phyloP scores from a whole-genome alignment of 2,329 filamentous ascomycete species.

The Paraphoma sp. region DNA sequence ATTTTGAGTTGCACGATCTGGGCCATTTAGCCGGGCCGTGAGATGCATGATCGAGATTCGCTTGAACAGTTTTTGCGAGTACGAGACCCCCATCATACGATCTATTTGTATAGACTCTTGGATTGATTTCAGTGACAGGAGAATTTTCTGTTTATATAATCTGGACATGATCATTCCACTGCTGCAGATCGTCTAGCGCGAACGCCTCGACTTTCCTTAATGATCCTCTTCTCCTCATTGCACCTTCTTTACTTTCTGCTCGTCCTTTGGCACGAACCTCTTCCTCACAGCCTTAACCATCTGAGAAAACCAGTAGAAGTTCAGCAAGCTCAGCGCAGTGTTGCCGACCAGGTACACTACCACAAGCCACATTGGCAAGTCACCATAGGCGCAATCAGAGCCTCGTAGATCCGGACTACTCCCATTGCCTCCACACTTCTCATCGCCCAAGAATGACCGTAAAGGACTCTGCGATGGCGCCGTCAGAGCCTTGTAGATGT shows the following conservation, averaged over 20 bases:
- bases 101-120: too few species aligned
- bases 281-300: conserved; percentile 84
- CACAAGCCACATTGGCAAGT: conserved; percentile 73
- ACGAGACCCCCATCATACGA: too few species aligned
- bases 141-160: too few species aligned
- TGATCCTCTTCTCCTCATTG: conserved; percentile 8
- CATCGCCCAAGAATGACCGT: conserved; percentile 31
- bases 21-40: background rate
- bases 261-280: conserved; percentile 64
- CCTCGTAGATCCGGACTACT: conserved; percentile 26
- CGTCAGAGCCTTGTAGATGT: conserved; percentile 63
- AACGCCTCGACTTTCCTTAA: background rate
- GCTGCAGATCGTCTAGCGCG: too few species aligned
- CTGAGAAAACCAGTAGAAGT: conserved; percentile 84
- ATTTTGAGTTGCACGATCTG: background rate
- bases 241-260: conserved; percentile 27
- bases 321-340: conserved; percentile 73
- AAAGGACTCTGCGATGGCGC: conserved; percentile 20
- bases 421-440: conserved; percentile 57
- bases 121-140: too few species aligned
- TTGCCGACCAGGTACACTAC: conserved; percentile 74
- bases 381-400: conserved; percentile 28
- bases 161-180: too few species aligned
- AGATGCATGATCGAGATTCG: background rate
- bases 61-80: background rate